Conservation (phyloP, 106 monocot species). For the Dioscorea alata region DNA sequence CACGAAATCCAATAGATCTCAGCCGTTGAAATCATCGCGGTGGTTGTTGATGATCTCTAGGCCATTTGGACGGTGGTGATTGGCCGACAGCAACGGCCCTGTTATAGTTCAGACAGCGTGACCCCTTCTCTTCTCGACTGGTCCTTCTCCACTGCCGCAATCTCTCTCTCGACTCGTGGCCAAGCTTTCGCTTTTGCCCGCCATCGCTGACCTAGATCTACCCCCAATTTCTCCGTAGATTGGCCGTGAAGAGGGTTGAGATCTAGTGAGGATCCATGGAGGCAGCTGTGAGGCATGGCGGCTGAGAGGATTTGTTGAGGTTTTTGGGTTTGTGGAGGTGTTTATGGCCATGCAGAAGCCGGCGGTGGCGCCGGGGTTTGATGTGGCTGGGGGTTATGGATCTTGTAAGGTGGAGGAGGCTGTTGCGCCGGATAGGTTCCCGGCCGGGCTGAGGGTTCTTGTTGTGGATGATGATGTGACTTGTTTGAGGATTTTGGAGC, state of each 20-base stretch:
- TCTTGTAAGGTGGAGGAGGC: constrained; percentile 1
- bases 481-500: constrained; percentile 28
- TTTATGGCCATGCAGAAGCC: background rate
- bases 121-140: no score
- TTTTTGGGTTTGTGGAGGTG: background rate
- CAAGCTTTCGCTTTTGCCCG: background rate
- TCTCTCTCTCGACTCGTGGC: background rate
- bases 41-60: no score
- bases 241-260: background rate
- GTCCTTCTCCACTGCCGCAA: constrained; percentile 3
- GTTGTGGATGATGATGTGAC: constrained; percentile 44
- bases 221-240: background rate
- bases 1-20: no score
- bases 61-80: no score
- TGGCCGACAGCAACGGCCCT: no score
- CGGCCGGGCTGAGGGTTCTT: constrained; percentile 36
- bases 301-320: background rate
- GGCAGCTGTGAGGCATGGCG: background rate
- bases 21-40: no score
- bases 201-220: background rate
- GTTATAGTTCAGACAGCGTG: no score
- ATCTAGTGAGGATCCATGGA: background rate
- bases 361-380: background rate
- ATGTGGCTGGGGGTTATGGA: background rate
- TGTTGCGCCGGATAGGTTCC: constrained; percentile 19